These are phyloP conservation scores for Pogostemon cablin DNA, from an alignment of 257 asterid genomes.

Conservation along the genomic window DNA sequence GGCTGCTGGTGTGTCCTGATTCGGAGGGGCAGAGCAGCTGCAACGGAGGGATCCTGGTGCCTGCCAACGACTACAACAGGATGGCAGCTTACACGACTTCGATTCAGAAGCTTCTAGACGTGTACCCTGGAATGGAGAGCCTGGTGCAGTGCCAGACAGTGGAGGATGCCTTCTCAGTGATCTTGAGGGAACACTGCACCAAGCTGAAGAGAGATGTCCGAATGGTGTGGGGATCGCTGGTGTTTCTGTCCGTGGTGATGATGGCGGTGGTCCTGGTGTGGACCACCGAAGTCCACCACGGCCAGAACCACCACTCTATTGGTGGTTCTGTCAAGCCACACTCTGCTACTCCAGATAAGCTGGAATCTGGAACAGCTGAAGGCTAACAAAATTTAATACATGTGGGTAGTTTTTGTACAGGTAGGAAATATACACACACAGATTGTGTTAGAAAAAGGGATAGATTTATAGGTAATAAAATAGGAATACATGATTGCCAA, in stretches of 20 bases:
- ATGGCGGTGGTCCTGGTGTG: constrained; percentile 53
- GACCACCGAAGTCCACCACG: constrained; percentile 45
- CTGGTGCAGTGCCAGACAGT: constrained; percentile 72
- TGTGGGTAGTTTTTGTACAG: constrained; percentile 22
- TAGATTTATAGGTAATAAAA: constrained; percentile 9
- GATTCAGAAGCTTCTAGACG: constrained; percentile 64
- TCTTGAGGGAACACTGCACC: constrained; percentile 58
- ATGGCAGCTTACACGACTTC: constrained; percentile 60
- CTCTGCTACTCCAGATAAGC: constrained; percentile 17
- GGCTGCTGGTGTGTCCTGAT: constrained; percentile 62
- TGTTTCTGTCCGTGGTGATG: constrained; percentile 59
- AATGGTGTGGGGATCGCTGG: constrained; percentile 60
- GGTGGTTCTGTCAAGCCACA: constrained; percentile 60
- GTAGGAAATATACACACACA: not conserved
- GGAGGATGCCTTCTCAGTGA: constrained; percentile 57
- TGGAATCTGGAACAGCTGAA: constrained; percentile 44
- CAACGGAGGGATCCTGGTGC: constrained; percentile 64
- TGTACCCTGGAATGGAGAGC: constrained; percentile 71
- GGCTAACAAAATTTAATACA: no score
- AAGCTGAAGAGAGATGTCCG: constrained; percentile 56
- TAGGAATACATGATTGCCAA: constrained; percentile 33
- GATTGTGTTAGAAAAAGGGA: not conserved
- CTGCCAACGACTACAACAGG: constrained; percentile 44
- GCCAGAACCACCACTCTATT: constrained; percentile 29
- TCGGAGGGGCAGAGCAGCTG: constrained; percentile 42